Base-by-base conservation (phyloP, 768 basidiomycete genomes). In the Cystobasidium onofrii region DNA sequence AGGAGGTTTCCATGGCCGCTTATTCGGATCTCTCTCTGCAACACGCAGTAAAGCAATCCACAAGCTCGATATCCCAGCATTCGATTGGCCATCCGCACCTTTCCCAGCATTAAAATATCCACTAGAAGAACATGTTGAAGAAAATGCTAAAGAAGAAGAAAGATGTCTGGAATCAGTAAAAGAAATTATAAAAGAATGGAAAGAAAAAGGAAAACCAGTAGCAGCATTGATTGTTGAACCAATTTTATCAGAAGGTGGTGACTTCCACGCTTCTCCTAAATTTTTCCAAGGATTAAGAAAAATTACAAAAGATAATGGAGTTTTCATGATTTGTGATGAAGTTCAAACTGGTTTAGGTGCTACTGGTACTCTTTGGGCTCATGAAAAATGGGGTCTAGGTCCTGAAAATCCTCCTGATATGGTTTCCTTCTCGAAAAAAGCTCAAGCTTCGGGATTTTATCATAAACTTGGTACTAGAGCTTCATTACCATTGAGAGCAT, bases 181-280 rank as follows among this genome's bases (percentile, higher is more conserved):
- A 52, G 74, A 75, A 69, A 78, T 60, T 31, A 76, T 79, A 60
- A 17, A 46, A 64, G 75, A 73, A 17, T 64, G 70, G 72, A 80
- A 80, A 67, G 80, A 79, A 64, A 74, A 46, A 73, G 79, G 64
- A 73, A 77, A 65, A 69, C 81, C 82, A 0, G 81, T 84, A 63
- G 83, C 83, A 18, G 83, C 83, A 0, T 78, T 83, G 33, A 83
- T 84, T 74, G 80, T 84, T 74, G 83, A 84, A 76, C 83, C 83
- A 0, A 79, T 84, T 66, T 80, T 81, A 44, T 80, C 80, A 6
- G 82, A 83, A 75, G 83, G 83, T 12, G 83, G 83, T 0, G 83
- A 84, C 78, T 78, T 80, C 62, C 83, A 84, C 73, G 83, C 83
- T 18, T 81, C 81, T 1, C 77, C 80, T 12, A 72, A 65, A 13